These are phyloP conservation scores for Oxytropis ochrocephala DNA, from an alignment of 306 rosid genomes.

Conservation along the genomic window DNA sequence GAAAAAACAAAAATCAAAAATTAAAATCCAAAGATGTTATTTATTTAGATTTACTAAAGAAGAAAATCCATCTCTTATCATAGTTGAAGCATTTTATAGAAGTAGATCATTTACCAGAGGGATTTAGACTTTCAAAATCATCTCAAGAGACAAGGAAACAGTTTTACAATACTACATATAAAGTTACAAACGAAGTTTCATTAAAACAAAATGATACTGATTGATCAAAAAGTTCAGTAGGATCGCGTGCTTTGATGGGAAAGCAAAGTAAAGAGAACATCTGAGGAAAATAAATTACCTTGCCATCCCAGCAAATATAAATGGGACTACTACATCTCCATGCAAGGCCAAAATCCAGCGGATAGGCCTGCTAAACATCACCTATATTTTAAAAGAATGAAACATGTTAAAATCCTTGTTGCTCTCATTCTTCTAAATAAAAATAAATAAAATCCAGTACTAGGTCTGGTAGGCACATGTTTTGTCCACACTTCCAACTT, in stretches of 20 bases:
- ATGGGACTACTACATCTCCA: constrained; percentile 79
- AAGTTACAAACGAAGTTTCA: not conserved
- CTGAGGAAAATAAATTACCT: constrained; percentile 44
- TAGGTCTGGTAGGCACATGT: not conserved
- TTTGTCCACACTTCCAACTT: not conserved
- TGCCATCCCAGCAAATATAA: constrained; percentile 64
- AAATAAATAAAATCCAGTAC: not conserved
- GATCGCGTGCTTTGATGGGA: not conserved
- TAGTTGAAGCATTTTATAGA: not conserved
- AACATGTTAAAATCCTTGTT: constrained; percentile 12
- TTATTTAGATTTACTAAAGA: not conserved
- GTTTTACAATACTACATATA: not conserved
- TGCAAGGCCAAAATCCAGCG: constrained; percentile 94
- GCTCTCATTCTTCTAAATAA: not conserved
- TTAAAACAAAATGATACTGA: not conserved
- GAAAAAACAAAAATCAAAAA: not conserved
- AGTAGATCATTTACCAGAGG: not conserved
- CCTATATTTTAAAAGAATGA: constrained; percentile 40
- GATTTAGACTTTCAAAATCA: constrained; percentile 8
- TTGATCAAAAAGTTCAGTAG: not conserved
- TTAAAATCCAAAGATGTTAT: not conserved
- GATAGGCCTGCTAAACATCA: constrained; percentile 87
- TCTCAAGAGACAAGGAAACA: not conserved
- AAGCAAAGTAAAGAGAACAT: not conserved
- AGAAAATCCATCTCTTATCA: not conserved